Conservation (phyloP, 352 stramenopile species). For the Phytopythium chamaehyphon region DNA sequence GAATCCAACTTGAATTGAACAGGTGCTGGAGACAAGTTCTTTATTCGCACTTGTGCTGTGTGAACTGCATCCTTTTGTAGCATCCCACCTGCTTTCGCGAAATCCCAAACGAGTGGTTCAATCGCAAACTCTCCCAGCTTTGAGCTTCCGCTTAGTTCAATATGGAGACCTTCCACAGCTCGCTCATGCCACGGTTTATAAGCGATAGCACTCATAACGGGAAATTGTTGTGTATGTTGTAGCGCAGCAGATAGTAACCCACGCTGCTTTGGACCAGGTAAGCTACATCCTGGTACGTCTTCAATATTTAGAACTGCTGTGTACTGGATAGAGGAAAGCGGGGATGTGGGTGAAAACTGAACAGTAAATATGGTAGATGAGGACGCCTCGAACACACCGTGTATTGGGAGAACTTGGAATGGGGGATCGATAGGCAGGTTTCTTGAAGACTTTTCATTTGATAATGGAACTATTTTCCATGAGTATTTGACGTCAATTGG, state of each 20-base stretch:
- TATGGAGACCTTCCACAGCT: constrained; percentile 1
- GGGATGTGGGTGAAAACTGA: constrained; percentile 29
- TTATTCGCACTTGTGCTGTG: neutral
- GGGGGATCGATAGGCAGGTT: constrained; percentile 11
- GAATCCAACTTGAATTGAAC: constrained; percentile 34
- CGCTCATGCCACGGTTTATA: neutral
- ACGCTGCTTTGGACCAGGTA: constrained; percentile 44
- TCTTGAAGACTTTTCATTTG: neutral
- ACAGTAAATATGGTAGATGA: constrained; percentile 39
- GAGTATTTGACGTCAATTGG: constrained; percentile 53
- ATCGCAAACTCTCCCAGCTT: neutral
- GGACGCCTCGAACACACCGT: constrained; percentile 36
- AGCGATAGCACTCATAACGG: constrained; percentile 7
- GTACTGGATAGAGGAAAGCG: constrained; percentile 8
- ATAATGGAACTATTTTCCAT: constrained; percentile 36
- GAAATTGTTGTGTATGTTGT: constrained; percentile 17
- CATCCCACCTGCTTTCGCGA: neutral
- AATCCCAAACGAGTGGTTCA: constrained; percentile 2
- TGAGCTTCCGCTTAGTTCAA: neutral
- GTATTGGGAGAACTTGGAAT: constrained; percentile 34
- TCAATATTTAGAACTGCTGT: constrained; percentile 40
- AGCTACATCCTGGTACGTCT: constrained; percentile 45
- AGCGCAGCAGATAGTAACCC: constrained; percentile 14
- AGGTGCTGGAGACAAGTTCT: constrained; percentile 6
- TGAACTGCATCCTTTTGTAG: constrained; percentile 1